A percentile compares a stretch with the other conserved stretches of the same genome.
phyloP scores from a whole-genome alignment of 352 stramenopile genomes.

The Thalassiosira hispida region DNA sequence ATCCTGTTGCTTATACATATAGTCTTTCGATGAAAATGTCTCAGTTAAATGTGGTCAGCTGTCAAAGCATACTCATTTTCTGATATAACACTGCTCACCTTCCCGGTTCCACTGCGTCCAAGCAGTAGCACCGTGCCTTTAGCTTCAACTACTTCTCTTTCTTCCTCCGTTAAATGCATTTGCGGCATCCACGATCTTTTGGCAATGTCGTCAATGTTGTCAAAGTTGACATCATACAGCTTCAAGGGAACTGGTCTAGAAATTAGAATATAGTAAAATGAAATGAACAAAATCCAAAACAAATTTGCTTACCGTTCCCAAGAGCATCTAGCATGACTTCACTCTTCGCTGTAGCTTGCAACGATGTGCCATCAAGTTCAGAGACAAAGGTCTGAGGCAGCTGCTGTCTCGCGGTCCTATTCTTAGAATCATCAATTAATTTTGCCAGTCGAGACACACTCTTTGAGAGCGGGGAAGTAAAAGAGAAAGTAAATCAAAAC shows the following conservation, averaged over 20 bases:
- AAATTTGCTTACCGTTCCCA: no score
- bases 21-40: no score
- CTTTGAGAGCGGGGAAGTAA: no score
- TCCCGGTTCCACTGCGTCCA: conserved; percentile 66
- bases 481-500: no score
- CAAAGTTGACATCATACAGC: conserved; percentile 56
- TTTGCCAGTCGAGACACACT: conserved; percentile 56
- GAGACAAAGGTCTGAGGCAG: conserved; percentile 24
- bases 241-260: conserved; percentile 76
- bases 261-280: no score
- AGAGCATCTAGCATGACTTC: conserved; percentile 61
- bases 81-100: no score
- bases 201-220: conserved; percentile 55
- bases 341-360: background rate
- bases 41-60: no score
- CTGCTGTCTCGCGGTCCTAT: conserved; percentile 50
- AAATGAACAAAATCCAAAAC: no score
- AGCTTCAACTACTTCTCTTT: conserved; percentile 64
- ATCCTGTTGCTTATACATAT: conserved; percentile 72
- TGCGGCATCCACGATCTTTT: conserved; percentile 57
- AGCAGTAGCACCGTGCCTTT: conserved; percentile 71
- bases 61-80: no score
- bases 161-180: conserved; percentile 66
- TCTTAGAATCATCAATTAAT: conserved; percentile 73
- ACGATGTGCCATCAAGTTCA: conserved; percentile 12